Base-by-base conservation (phyloP, 495 filamentous ascomycete species). In the Durotheca rogersii region DNA sequence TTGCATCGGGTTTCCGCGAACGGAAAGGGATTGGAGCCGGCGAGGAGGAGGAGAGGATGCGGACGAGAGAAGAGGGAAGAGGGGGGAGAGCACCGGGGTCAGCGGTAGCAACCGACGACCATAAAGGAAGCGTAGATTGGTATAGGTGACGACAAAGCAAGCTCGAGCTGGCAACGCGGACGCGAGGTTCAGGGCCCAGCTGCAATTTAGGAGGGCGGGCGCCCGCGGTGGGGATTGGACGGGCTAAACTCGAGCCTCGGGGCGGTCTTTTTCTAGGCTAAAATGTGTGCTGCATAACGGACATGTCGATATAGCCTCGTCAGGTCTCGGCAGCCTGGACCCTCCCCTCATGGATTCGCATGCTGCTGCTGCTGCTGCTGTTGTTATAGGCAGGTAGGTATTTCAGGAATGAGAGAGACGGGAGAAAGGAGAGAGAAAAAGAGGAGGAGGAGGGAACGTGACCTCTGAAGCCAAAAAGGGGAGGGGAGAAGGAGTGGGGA, bases 201-300 rank as follows among this genome's bases (percentile, higher is more conserved):
- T 44, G 50, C 56, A 59, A 53, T 53, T 40, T 58, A 35, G 42
- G 18, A 32, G 14, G 23, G 20, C 6, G 19, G 31, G 33, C 17
- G 38, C 27, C 23, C 54, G 42, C 18, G 47, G 41, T 33, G 45
- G 38, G 40, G 64, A 67, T 64, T 67, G 64, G 64, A 29, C 53
- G 49, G 64, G 60, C 53, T 59, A 67, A 64, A 63, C 41, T 56
- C 56, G 58, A 43, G 23, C 23, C 23, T 27, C 23, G 35, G 51
- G 47, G 38, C 21, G 40, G 23, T n/a, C 23, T 44, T 47, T 55
- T 47, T 64, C 61, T 38, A 67, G 64, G 54, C 64, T 67, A 67
- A 67, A 61, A 47, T 54, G 50, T 41, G 55, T 33, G 35, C 59
- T 54, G 58, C 52, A 60, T 51, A 61, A 50, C 47, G 35, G 43